These are phyloP conservation scores for Psilocybe mexicana DNA, from an alignment of 1,284 basidiomycete species.

Conservation along the genomic window DNA sequence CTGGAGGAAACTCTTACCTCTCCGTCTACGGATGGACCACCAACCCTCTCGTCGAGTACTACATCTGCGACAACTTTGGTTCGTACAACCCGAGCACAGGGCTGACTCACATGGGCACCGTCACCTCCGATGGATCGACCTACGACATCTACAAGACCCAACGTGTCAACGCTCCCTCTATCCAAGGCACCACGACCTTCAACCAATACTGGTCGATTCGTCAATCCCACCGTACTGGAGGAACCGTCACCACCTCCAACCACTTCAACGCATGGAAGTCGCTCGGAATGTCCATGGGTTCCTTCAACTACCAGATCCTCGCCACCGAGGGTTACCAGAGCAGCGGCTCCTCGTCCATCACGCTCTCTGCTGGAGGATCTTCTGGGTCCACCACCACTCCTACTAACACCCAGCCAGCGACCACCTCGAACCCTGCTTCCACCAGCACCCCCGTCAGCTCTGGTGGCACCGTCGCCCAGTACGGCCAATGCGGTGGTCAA, in stretches of 20 bases:
- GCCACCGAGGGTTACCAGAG: too few species aligned
- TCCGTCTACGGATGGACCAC: slow-evolving; percentile 34
- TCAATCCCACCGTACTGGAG: too few species aligned
- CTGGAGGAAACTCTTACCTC: slow-evolving; percentile 31
- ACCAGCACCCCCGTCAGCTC: too few species aligned
- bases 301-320: too few species aligned
- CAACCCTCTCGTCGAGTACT: too few species aligned
- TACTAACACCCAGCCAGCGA: not conserved
- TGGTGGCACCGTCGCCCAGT: not conserved
- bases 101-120: slow-evolving; percentile 17
- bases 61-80: slow-evolving; percentile 21
- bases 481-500: not conserved
- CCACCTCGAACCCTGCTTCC: not conserved
- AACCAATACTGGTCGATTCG: slow-evolving; percentile 39
- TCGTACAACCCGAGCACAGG: slow-evolving; percentile 22
- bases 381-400: slow-evolving; percentile 3
- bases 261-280: slow-evolving; percentile 27
- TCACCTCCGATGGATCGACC: too few species aligned
- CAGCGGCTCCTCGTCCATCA: slow-evolving; percentile 30
- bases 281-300: slow-evolving; percentile 35
- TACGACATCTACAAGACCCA: slow-evolving; percentile 22
- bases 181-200: slow-evolving; percentile 36
- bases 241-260: too few species aligned
- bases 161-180: slow-evolving; percentile 21
- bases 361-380: slow-evolving; percentile 12